Conservation (phyloP, 1,284 basidiomycete species). For the Tylopilus sp. region DNA sequence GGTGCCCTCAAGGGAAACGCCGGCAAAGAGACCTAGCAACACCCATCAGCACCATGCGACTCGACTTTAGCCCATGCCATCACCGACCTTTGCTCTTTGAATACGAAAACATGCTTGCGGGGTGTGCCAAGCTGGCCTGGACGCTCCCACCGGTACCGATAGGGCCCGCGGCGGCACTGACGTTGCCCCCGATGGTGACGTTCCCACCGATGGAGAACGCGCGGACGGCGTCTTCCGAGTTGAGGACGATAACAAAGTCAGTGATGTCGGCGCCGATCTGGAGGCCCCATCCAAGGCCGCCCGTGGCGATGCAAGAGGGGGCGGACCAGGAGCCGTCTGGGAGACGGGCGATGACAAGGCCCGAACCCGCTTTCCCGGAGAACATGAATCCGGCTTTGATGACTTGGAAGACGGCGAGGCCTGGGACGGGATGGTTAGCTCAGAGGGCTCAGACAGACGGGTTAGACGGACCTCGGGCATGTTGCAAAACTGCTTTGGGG, state of each 20-base stretch:
- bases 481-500: conserved; percentile 90
- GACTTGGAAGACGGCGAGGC: conserved; percentile 94
- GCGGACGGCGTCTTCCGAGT: conserved; percentile 93
- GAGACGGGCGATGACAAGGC: conserved; percentile 91
- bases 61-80: no score
- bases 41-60: conserved; percentile 10
- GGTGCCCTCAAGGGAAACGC: conserved; percentile 93
- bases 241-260: conserved; percentile 92
- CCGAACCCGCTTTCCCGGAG: conserved; percentile 94
- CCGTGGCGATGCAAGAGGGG: conserved; percentile 97
- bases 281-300: conserved; percentile 93
- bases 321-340: conserved; percentile 98
- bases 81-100: conserved; percentile 86
- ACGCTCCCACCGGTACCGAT: conserved; percentile 95
- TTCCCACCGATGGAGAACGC: conserved; percentile 97
- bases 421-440: no score
- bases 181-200: conserved; percentile 90
- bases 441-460: no score
- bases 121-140: conserved; percentile 86
- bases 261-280: conserved; percentile 92
- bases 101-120: conserved; percentile 97
- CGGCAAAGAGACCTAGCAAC: conserved; percentile 86
- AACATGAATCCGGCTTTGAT: conserved; percentile 95
- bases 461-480: conserved; percentile 84
- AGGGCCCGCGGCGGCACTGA: conserved; percentile 87